A percentile compares a stretch with the other conserved stretches of the same genome.
These are phyloP conservation scores for Sugiyamaella smithiae DNA, from an alignment of 805 yeast genomes.

Conservation along the genomic window DNA sequence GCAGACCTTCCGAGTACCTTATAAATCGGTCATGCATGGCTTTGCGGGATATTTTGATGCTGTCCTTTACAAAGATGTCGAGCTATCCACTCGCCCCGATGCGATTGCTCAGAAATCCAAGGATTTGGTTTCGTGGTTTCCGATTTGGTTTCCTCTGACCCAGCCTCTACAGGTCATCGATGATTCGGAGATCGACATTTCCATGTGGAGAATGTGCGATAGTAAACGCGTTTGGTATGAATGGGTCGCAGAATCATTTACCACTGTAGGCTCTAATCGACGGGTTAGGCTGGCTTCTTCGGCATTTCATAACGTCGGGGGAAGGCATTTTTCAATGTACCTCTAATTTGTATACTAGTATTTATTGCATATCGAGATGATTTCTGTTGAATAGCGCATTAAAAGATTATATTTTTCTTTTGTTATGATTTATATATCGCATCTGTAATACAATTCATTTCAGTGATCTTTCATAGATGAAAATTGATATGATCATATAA, in stretches of 20 bases:
- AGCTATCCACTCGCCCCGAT: slow-evolving; percentile 51
- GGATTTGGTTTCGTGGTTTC: slow-evolving; percentile 64
- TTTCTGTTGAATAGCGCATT: background rate
- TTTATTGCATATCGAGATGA: background rate
- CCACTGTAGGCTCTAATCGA: slow-evolving; percentile 27
- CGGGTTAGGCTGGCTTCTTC: slow-evolving; percentile 28
- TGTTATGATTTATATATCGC: background rate
- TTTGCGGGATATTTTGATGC: slow-evolving; percentile 74
- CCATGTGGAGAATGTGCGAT: slow-evolving; percentile 48
- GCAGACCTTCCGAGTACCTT: slow-evolving; percentile 44
- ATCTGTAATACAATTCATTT: background rate
- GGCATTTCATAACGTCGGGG: slow-evolving; percentile 31
- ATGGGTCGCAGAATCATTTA: slow-evolving; percentile 57
- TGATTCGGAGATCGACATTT: slow-evolving; percentile 52
- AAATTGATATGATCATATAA: no score
- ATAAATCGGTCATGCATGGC: slow-evolving; percentile 64
- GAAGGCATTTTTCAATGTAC: slow-evolving; percentile 26
- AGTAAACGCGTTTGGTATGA: slow-evolving; percentile 58
- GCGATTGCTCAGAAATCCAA: slow-evolving; percentile 36
- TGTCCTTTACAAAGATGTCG: slow-evolving; percentile 56
- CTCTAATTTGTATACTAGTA: slow-evolving; percentile 5
- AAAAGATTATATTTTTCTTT: background rate
- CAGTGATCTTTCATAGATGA: no score
- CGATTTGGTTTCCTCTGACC: slow-evolving; percentile 59
- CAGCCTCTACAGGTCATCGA: slow-evolving; percentile 52